These are phyloP conservation scores for Paramecium sonneborni DNA, from an alignment of 73 alveolate genomes.

Conservation along the genomic window DNA sequence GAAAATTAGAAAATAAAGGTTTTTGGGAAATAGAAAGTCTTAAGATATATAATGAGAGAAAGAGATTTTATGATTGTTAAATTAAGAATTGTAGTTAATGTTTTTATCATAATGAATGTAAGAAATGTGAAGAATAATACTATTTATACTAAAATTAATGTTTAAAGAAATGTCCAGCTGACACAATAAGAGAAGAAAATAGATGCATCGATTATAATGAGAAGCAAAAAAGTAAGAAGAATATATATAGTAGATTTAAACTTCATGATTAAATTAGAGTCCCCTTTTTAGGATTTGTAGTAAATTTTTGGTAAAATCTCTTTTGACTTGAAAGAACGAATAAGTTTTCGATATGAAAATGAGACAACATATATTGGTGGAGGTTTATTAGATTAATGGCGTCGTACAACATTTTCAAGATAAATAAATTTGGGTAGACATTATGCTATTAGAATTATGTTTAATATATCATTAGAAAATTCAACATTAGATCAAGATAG, in stretches of 20 bases:
- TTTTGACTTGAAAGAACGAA: background rate
- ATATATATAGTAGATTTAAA: background rate
- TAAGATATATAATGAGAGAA: background rate
- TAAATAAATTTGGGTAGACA: background rate
- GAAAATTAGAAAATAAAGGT: background rate
- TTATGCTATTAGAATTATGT: constrained; percentile 22
- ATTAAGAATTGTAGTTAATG: background rate
- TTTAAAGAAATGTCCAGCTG: background rate
- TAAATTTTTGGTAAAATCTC: background rate
- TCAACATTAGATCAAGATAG: background rate
- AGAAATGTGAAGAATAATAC: background rate
- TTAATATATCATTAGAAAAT: constrained; percentile 11
- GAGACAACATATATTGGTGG: constrained; percentile 1
- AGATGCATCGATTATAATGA: background rate
- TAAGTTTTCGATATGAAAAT: background rate
- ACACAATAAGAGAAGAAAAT: background rate
- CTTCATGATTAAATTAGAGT: background rate
- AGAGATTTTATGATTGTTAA: background rate
- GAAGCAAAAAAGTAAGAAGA: background rate
- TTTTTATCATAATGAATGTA: background rate
- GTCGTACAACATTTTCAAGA: background rate
- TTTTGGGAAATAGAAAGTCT: background rate
- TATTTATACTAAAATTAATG: background rate
- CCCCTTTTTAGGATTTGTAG: background rate
- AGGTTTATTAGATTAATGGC: constrained; percentile 16